Conservation (phyloP, 495 filamentous ascomycete genomes). For the Podospora appendiculata region DNA sequence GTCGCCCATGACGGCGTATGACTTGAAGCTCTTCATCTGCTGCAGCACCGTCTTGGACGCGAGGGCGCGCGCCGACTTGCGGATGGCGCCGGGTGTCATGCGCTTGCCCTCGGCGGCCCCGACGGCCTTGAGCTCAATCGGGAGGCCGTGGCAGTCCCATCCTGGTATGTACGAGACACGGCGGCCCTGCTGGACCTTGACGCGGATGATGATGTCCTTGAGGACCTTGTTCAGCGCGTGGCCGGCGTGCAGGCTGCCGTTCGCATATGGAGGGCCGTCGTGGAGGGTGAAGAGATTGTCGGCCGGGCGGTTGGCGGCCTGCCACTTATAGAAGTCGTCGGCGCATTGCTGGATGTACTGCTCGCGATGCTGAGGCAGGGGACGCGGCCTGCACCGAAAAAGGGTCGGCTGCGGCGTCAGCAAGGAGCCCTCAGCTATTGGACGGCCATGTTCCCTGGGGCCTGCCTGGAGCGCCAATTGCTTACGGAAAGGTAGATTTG, state of each 20-base stretch:
- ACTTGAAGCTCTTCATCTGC: constrained; percentile 75
- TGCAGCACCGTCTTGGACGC: constrained; percentile 65
- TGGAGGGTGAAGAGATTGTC: constrained; percentile 70
- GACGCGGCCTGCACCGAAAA: constrained; percentile 32
- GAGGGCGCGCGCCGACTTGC: constrained; percentile 64
- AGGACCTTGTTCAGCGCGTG: constrained; percentile 97
- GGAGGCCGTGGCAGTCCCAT: constrained; percentile 97
- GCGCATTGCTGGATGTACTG: constrained; percentile 71
- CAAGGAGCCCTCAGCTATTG: too few relatives aligned
- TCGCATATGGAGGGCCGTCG: constrained; percentile 96
- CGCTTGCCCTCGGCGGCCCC: constrained; percentile 35
- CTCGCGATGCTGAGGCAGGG: constrained; percentile 34
- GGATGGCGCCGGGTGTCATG: constrained; percentile 40
- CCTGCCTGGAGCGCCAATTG: not conserved
- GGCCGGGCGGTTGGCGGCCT: constrained; percentile 50
- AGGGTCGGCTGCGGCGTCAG: constrained; percentile 9
- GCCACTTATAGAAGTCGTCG: constrained; percentile 86
- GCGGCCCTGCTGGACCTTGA: constrained; percentile 66
- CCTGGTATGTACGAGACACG: constrained; percentile 83
- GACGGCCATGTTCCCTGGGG: too few relatives aligned
- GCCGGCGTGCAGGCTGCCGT: constrained; percentile 89
- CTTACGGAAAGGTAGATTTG: constrained; percentile 42
- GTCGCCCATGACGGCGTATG: constrained; percentile 87
- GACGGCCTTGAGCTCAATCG: constrained; percentile 96
- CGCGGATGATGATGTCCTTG: constrained; percentile 85